Base-by-base conservation (phyloP, 2,329 filamentous ascomycete species). In the Aspergillus sp. region DNA sequence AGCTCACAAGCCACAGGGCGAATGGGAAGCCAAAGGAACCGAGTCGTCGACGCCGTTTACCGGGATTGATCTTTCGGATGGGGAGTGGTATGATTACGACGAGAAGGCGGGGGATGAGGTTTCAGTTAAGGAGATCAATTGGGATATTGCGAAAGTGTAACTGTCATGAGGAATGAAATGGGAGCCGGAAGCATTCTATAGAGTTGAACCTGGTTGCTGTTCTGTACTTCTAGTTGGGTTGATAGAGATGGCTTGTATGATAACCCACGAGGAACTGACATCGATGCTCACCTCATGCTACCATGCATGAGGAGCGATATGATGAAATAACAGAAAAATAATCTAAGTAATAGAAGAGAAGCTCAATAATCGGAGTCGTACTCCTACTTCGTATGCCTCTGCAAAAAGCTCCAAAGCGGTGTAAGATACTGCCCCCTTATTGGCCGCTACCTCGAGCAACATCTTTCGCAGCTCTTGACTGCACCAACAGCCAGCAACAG, bases 71-170 rank as follows among this genome's bases (percentile, higher is more conserved):
- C 71, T 98, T 47, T 75, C 76, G 0, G 93, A 98, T 23, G 91
- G 88, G 22, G 93, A 98, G 60, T 98, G 93, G 93, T 98, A 86
- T 68, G 91, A 97, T 60, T 98, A 97, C 61, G 90, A 97, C 58
- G 90, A 97, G 71, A 96, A 97, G 74, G 80, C 88, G 0, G 79
- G 85, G 0, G 88, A 95, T 44, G 90, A 97, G 68, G 90, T 96
- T 42, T 93, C 88, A 68, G 90, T 96, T 66, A 91, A 89, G 65
- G 88, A 93, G 25, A 69, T 95, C 47, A 87, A 81, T 52, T 98
- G 90, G 89, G 84, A 90, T 56, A 86, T 98, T 56, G 79, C 81
- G 54, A 78, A 89, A 55, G 81, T 83, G 32, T 93, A 64, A 78
- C 48, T 39, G 5, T 7, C 17, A 19, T 39, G 25, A 30, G 25